Conservation (phyloP, 441 rosid species). For the Arabidopsis lyrata region DNA sequence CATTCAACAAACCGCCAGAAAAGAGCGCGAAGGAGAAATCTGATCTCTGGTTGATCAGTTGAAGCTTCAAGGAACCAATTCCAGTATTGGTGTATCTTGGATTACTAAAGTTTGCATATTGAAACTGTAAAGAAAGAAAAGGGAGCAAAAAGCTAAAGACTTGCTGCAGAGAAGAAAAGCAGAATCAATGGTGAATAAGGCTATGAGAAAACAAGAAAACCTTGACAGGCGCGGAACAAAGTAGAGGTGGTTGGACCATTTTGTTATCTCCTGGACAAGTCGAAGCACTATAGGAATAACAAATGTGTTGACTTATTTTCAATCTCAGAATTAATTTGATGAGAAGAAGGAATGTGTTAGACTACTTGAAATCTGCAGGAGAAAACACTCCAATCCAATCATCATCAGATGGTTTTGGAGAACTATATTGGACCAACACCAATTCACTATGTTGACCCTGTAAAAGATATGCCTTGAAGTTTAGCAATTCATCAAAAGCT, state of each 20-base stretch:
- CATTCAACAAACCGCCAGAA: slow-evolving; percentile 68
- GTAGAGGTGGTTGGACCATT: slow-evolving; percentile 55
- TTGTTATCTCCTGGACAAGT: slow-evolving; percentile 61
- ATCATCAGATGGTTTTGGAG: slow-evolving; percentile 64
- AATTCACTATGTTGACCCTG: slow-evolving; percentile 75
- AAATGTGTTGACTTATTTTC: neutral
- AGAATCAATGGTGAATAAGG: slow-evolving; percentile 3
- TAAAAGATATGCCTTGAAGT: neutral
- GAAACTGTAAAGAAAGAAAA: slow-evolving; percentile 56
- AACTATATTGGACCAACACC: slow-evolving; percentile 59
- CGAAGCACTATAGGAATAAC: slow-evolving; percentile 57
- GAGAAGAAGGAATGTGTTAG: slow-evolving; percentile 6
- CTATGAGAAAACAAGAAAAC: slow-evolving; percentile 43
- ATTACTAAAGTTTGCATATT: slow-evolving; percentile 76
- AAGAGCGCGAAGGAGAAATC: slow-evolving; percentile 78
- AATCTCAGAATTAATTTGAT: slow-evolving; percentile 15
- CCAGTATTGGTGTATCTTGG: slow-evolving; percentile 61
- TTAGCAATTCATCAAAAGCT: neutral
- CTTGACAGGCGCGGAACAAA: slow-evolving; percentile 85
- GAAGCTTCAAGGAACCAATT: slow-evolving; percentile 71
- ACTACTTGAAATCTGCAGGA: slow-evolving; percentile 83
- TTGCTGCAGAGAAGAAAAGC: slow-evolving; percentile 10
- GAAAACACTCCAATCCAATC: slow-evolving; percentile 97
- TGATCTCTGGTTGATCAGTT: slow-evolving; percentile 82
- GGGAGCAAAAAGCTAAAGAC: slow-evolving; percentile 23